Conservation (phyloP, 164 flowering plant species). For the Santalum album region DNA sequence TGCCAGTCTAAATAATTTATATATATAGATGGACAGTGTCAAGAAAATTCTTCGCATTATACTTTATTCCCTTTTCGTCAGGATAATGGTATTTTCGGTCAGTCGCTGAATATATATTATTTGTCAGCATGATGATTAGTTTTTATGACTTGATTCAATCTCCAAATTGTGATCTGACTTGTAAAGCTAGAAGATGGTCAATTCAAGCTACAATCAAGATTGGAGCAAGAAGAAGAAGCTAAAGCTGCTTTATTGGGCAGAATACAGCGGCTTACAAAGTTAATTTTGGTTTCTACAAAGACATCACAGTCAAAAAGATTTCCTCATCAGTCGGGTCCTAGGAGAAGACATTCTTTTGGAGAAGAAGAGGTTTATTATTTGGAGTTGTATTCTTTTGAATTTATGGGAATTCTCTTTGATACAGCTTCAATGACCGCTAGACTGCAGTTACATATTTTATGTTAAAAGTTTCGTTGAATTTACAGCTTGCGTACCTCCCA, state of each 20-base stretch:
- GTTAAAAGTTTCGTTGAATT: conserved; percentile 1
- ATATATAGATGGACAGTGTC: too few species aligned
- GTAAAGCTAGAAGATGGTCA: conserved; percentile 95
- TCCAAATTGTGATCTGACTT: conserved; percentile 15
- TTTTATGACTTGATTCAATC: neutral
- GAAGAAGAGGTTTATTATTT: conserved; percentile 80
- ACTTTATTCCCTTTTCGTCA: too few species aligned
- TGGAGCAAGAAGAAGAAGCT: conserved; percentile 98
- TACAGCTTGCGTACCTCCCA: conserved; percentile 96
- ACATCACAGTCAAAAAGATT: conserved; percentile 60
- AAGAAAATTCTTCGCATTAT: too few species aligned
- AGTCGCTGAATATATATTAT: neutral
- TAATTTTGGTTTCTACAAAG: conserved; percentile 86
- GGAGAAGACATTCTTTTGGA: conserved; percentile 98
- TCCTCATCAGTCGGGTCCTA: conserved; percentile 60
- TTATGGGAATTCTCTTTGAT: neutral
- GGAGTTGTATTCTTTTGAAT: neutral
- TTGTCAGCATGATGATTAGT: conserved; percentile 2
- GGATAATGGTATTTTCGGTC: too few species aligned
- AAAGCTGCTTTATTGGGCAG: conserved; percentile 87
- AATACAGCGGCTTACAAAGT: conserved; percentile 86
- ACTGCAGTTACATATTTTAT: neutral
- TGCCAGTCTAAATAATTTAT: too few species aligned
- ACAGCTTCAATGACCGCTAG: neutral
- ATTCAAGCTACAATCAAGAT: conserved; percentile 78